Base-by-base conservation (phyloP, 2,329 filamentous ascomycete species). In the Fusarium fracticaudum region DNA sequence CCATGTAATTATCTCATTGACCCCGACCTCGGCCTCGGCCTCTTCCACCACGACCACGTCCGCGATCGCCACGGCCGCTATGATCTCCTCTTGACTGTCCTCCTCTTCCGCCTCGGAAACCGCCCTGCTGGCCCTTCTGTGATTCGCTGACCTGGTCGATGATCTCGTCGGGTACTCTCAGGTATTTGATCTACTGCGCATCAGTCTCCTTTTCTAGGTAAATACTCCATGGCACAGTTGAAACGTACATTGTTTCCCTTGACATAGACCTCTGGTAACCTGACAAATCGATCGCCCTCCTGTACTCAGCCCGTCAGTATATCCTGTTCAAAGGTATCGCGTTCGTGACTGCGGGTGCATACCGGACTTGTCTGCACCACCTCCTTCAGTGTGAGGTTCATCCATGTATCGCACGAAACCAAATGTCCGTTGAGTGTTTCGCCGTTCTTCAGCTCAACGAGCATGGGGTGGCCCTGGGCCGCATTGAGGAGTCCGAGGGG, bases 391-490 rank as follows among this genome's bases (percentile, higher is more conserved):
- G 96, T 98, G 78, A 99, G 87, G 86, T 99, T 99, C 96, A 99
- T 99, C 95, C 96, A 99, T 55, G 96, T 99, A 84, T 99, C 96
- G 91, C 96, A 99, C 83, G 93, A 94, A 83, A 98, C 93, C 68
- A 99, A 88, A 81, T 98, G 95, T 73, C 96, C 96, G 85, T 98
- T 99, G 70, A 99, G 90, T 0, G 96, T 98, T 85, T 99, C 95
- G 85, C 95, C 95, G 81, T 96, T 97, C 88, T 98, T 98, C 76
- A 98, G 92, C 87, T 98, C 95, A 76, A 98, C 95, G 65, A 98
- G 92, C 93, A 98, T 98, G 8, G 96, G 96, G 83, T 98, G 94
- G 88, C 96, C 96, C 87, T 98, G 95, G 76, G 96, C 95, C 79
- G 96, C 96, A 80, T 94, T 98, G 72, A 99, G 89, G 58, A 99